Percentiles rank a stretch among this genome's conserved stretches.
Evolutionary conservation across 805 yeast genomes (phyloP).

Genomic region (Priceomyces haplophilus): DNA sequence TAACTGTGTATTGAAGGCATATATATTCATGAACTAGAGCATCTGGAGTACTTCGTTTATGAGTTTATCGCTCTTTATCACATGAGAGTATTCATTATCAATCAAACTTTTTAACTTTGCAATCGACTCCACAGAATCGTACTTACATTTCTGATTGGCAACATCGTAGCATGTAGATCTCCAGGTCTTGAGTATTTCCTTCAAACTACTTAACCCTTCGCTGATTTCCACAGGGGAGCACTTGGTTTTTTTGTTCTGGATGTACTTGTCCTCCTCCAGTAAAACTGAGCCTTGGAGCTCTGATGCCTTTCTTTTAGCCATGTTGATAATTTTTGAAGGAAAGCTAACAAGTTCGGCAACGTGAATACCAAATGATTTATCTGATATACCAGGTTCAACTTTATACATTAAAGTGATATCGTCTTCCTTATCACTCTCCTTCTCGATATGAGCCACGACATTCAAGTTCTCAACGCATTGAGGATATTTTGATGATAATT

Average conservation of each 20-base stretch:
- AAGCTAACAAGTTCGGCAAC: conserved; percentile 95
- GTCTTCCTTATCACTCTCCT: conserved; percentile 32
- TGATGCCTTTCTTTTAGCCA: conserved; percentile 93
- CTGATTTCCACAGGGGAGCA: conserved; percentile 51
- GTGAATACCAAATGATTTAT: conserved; percentile 95
- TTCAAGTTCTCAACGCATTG: conserved; percentile 74
- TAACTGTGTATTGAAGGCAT: background rate
- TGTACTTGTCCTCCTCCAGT: conserved; percentile 35
- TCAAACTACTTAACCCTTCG: conserved; percentile 50
- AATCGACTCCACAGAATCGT: conserved; percentile 38
- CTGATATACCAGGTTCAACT: conserved; percentile 95
- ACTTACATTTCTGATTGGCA: conserved; percentile 16
- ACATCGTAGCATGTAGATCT: conserved; percentile 37
- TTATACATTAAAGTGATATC: conserved; percentile 87
- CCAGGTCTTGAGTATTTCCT: conserved; percentile 55
- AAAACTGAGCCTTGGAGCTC: conserved; percentile 66
- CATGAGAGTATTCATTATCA: conserved; percentile 20
- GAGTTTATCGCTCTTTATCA: conserved; percentile 35
- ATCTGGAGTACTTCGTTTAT: conserved; percentile 44
- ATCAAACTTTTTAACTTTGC: conserved; percentile 36
- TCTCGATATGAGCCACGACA: conserved; percentile 87
- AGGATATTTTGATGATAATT: conserved; percentile 57
- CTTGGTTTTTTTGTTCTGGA: conserved; percentile 48
- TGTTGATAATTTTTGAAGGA: conserved; percentile 81
- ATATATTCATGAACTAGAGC: conserved; percentile 16